phyloP scores from a whole-genome alignment of 176 grass and related monocot species.

The Dactylis glomerata region DNA sequence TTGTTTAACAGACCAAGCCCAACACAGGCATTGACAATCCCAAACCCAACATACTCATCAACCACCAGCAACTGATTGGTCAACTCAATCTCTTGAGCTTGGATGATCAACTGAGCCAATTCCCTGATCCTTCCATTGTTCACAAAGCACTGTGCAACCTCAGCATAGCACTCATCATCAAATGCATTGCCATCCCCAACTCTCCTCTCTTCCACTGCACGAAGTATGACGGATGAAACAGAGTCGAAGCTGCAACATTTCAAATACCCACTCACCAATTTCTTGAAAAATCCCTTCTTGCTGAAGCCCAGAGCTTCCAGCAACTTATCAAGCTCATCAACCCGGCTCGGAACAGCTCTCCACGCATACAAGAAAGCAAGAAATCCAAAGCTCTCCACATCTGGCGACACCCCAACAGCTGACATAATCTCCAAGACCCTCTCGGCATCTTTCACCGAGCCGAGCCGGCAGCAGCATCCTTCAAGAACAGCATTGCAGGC shows the following conservation, averaged over 20 bases:
- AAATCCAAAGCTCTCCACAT: slow-evolving; percentile 66
- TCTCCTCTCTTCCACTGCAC: slow-evolving; percentile 49
- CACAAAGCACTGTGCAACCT: slow-evolving; percentile 57
- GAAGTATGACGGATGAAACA: slow-evolving; percentile 58
- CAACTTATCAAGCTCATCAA: slow-evolving; percentile 85
- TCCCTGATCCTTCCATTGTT: slow-evolving; percentile 58
- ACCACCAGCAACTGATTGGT: slow-evolving; percentile 25
- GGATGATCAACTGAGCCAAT: slow-evolving; percentile 75
- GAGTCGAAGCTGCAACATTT: slow-evolving; percentile 56
- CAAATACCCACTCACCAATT: slow-evolving; percentile 70
- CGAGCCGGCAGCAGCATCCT: slow-evolving; percentile 69
- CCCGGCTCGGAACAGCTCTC: slow-evolving; percentile 43
- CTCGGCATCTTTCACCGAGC: slow-evolving; percentile 64
- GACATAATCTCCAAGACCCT: slow-evolving; percentile 78
- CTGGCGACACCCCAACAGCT: slow-evolving; percentile 57
- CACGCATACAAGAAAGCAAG: slow-evolving; percentile 93
- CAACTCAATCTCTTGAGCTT: slow-evolving; percentile 72
- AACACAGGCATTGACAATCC: slow-evolving; percentile 82
- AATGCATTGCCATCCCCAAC: slow-evolving; percentile 33
- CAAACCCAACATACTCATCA: slow-evolving; percentile 71
- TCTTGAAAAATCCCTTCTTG: slow-evolving; percentile 74
- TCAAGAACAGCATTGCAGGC: slow-evolving; percentile 75
- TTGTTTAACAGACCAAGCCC: slow-evolving; percentile 71
- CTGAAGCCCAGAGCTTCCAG: slow-evolving; percentile 60
- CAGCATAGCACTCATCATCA: slow-evolving; percentile 52